Evolutionary conservation across 306 rosid genomes (phyloP), one percentile per base, ranked within the genome.

Genomic region (Morella rubra): DNA sequence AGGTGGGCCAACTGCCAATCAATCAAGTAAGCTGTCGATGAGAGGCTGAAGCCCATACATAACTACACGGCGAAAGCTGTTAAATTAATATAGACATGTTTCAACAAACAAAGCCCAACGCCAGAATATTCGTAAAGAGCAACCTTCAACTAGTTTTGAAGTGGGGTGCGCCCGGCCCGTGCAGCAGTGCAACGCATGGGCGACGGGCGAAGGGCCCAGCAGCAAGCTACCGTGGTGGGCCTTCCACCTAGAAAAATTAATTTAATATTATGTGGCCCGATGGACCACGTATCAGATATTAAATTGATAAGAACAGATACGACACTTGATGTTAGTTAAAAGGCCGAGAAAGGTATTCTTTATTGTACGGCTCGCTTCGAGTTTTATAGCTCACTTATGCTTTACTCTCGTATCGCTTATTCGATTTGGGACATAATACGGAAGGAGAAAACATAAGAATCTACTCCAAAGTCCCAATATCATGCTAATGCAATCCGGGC

Each of bases 301-400:
- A 55, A 55, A 55, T 13, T 55, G 32, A 55, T 55, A 55, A 55
- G 32, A 19, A 55, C 61, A 55, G 61, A 55, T 55, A 55, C 61
- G 7, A 55, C 61, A 55, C 61, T 55, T 64, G 47, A 64, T 64
- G 46, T 64, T 64, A 64, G 69, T 46, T 46, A 37, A 64, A 64
- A 64, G 69, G 69, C 69, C 69, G 69, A 64, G 22, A 37, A 64
- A 64, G 69, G 69, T 64, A 40, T 64, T 5, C 1, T 14, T 3
- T 37, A 0, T 1, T 0, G 0, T 0, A 1, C 0, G 13, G 10
- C 22, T 64, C 1, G 46, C 47, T 64, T 40, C 47, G 4, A 1
- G 0, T 8, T 64, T 16, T 64, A 40, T 16, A 7, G 44, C 24
- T 64, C 19, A 11, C 24, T 24, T 41, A n/a, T 1, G 7, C 5